Base-by-base conservation (phyloP, 1,284 basidiomycete species). In the Veloboletus limbatus region DNA sequence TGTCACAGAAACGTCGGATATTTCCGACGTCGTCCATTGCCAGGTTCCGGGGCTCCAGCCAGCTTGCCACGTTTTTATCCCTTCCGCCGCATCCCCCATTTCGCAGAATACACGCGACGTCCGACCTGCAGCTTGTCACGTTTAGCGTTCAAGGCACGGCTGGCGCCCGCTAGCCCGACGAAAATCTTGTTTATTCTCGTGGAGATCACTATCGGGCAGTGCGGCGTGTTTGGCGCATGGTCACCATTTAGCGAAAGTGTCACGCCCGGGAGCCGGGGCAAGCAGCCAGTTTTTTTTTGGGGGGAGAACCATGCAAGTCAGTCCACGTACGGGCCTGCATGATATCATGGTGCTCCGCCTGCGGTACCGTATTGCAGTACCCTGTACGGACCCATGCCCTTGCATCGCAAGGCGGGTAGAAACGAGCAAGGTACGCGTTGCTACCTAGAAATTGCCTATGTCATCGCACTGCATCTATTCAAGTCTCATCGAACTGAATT, bases 401-500 rank as follows among this genome's bases (percentile, higher is more conserved):
- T 28, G 24, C 24, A 36, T 18, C 16, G 58, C 62, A 58, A 51
- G 61, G 58, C 58, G 17, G 25, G 39, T 35, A 41, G 50, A 47
- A 13, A 52, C 30, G 22, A 20, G 37, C 45, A 25, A 44, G 54
- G 59, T 56, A 45, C 49, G 47, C 44, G 7, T 36, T 48, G 45
- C 48, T 28, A 20, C 39, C 32, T 45, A 22, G 40, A 34, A 47
- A 45, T 42, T 25, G 32, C 38, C 39, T 25, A 40, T 50, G 56
- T 60, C 54, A 57, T 31, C 21, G 51, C 65, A 62, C 46, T 35
- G 60, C 54, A 62, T 58, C n/a, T 32, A 45, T 41, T 34, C 45
- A 38, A 20, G 45, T 27, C n/a, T n/a, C n/a, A n/a, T n/a, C n/a
- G n/a, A n/a, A n/a, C n/a, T n/a, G n/a, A n/a, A n/a, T n/a, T n/a